Percentiles rank a stretch among this genome's conserved stretches.
phyloP scores from a whole-genome alignment of 2,329 filamentous ascomycete species.

The Phialophora macrospora region DNA sequence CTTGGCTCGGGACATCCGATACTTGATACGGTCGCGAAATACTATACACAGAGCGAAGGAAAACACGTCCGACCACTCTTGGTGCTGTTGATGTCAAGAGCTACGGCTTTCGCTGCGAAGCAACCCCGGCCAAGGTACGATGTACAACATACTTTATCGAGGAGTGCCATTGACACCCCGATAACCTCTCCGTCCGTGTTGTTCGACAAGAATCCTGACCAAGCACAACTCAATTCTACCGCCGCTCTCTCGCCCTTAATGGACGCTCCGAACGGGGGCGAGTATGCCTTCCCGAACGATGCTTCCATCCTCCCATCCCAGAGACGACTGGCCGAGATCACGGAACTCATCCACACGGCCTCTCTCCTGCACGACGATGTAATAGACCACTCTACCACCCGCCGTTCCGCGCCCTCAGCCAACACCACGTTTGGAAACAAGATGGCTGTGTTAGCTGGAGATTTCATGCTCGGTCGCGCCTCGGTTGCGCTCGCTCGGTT shows the following conservation, averaged over 20 bases:
- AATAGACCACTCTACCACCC: conserved; percentile 86
- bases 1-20: conserved; percentile 92
- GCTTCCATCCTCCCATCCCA: conserved; percentile 84
- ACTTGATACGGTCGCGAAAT: conserved; percentile 93
- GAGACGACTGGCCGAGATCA: conserved; percentile 90
- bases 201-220: conserved; percentile 78
- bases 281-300: conserved; percentile 52
- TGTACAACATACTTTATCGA: conserved; percentile 40
- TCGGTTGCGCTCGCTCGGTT: conserved; percentile 91
- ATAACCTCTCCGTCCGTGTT: conserved; percentile 68
- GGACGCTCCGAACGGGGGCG: conserved; percentile 51
- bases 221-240: conserved; percentile 26
- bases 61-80: conserved; percentile 96
- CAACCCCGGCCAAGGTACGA: conserved; percentile 54
- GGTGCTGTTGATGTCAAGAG: conserved; percentile 93
- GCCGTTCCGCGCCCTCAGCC: conserved; percentile 82
- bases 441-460: conserved; percentile 97
- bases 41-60: conserved; percentile 95
- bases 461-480: conserved; percentile 89
- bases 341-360: conserved; percentile 95
- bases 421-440: conserved; percentile 98
- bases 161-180: conserved; percentile 60
- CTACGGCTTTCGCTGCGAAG: conserved; percentile 80
- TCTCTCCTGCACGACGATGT: conserved; percentile 98
- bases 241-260: conserved; percentile 58